These are phyloP conservation scores for Fonsecaea pugnacius DNA, from an alignment of 2,329 filamentous ascomycete species.

Conservation along the genomic window DNA sequence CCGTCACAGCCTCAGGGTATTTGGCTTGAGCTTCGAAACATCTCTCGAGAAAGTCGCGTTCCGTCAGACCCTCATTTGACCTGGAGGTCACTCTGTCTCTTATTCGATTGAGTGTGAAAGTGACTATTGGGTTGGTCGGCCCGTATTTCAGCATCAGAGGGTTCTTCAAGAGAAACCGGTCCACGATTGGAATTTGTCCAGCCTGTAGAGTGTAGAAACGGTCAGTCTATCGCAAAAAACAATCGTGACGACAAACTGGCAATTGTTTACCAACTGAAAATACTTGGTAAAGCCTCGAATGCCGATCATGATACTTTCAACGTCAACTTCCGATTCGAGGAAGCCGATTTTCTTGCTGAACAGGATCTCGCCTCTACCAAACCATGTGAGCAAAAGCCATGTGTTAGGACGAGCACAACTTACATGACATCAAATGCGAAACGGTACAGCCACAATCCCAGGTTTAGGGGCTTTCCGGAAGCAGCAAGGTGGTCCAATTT, in stretches of 20 bases:
- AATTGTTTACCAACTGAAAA: slow-evolving; percentile 16
- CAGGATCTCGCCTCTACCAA: slow-evolving; percentile 40
- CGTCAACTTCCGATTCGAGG: slow-evolving; percentile 27
- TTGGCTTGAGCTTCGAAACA: slow-evolving; percentile 28
- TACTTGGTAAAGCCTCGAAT: slow-evolving; percentile 37
- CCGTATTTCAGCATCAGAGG: slow-evolving; percentile 64
- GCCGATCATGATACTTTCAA: slow-evolving; percentile 28
- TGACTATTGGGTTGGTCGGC: slow-evolving; percentile 71
- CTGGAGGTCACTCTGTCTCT: slow-evolving; percentile 60
- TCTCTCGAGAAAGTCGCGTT: slow-evolving; percentile 27
- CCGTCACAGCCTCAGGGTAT: slow-evolving; percentile 26
- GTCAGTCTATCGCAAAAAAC: neutral
- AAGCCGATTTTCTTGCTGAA: slow-evolving; percentile 42
- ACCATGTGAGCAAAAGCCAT: neutral
- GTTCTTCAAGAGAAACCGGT: slow-evolving; percentile 33
- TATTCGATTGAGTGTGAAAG: slow-evolving; percentile 70
- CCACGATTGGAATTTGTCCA: slow-evolving; percentile 34
- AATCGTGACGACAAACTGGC: neutral
- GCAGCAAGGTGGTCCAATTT: slow-evolving; percentile 61
- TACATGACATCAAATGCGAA: slow-evolving; percentile 35
- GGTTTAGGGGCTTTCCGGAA: slow-evolving; percentile 15
- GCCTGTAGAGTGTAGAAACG: slow-evolving; percentile 5
- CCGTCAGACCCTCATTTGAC: slow-evolving; percentile 1
- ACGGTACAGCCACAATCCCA: slow-evolving; percentile 29
- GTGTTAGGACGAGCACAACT: slow-evolving; percentile 6